These are phyloP conservation scores for Pluteus cervinus DNA, from an alignment of 768 basidiomycete species.

Conservation along the genomic window DNA sequence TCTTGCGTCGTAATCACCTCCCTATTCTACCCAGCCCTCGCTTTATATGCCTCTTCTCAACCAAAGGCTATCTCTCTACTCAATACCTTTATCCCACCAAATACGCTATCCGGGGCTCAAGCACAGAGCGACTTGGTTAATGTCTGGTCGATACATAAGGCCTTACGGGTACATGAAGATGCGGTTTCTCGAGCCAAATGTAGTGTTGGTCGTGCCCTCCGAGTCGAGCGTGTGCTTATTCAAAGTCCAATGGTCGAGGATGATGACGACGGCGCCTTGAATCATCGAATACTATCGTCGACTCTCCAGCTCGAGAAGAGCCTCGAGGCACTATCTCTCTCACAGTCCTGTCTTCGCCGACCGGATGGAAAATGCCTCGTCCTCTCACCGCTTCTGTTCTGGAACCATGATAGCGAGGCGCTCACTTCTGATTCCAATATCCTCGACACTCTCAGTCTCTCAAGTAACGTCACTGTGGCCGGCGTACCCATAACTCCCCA, in stretches of 20 bases:
- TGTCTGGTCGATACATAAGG: slow-evolving; percentile 62
- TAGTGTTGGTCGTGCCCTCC: slow-evolving; percentile 59
- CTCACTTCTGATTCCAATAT: slow-evolving; percentile 52
- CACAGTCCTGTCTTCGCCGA: slow-evolving; percentile 48
- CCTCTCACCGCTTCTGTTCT: slow-evolving; percentile 70
- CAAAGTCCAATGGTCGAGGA: slow-evolving; percentile 44
- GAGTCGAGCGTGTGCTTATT: slow-evolving; percentile 73
- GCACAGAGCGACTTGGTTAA: slow-evolving; percentile 61
- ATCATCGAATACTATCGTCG: slow-evolving; percentile 54
- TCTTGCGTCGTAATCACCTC: slow-evolving; percentile 85
- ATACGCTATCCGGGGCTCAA: slow-evolving; percentile 44
- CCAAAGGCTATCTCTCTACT: slow-evolving; percentile 62
- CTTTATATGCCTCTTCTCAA: slow-evolving; percentile 73
- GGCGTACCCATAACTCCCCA: slow-evolving; percentile 62
- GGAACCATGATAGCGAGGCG: slow-evolving; percentile 54
- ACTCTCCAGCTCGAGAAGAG: slow-evolving; percentile 63
- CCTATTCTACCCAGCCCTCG: slow-evolving; percentile 86
- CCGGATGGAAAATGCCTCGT: slow-evolving; percentile 56
- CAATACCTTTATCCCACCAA: slow-evolving; percentile 51
- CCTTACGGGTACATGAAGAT: slow-evolving; percentile 63
- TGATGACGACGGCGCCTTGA: slow-evolving; percentile 52
- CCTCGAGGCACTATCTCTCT: slow-evolving; percentile 32
- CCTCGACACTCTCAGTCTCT: slow-evolving; percentile 48
- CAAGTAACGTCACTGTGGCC: slow-evolving; percentile 49
- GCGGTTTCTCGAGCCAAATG: slow-evolving; percentile 69